Percentiles rank a stretch among this genome's conserved stretches.
Conservation (phyloP, 441 rosid species). For the Eruca vesicaria region DNA sequence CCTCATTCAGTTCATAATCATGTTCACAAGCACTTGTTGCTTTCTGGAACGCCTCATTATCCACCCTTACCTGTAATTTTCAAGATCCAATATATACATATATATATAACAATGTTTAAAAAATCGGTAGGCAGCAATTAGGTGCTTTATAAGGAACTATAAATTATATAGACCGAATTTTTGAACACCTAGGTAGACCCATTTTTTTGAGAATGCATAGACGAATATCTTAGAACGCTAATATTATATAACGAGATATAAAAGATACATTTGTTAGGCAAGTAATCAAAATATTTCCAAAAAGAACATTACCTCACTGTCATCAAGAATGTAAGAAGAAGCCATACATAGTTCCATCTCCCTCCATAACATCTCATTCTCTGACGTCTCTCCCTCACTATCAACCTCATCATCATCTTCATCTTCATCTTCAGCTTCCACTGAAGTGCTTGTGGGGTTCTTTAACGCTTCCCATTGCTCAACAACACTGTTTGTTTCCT, state of each 20-base stretch:
- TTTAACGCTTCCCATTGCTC: conserved; percentile 72
- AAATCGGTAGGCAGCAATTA: too few species aligned
- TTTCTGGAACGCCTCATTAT: conserved; percentile 43
- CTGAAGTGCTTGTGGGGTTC: conserved; percentile 31
- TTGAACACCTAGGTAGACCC: too few species aligned
- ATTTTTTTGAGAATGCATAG: too few species aligned
- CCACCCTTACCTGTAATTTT: conserved; percentile 53
- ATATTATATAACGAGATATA: background rate
- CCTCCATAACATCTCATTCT: conserved; percentile 74
- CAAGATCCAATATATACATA: background rate
- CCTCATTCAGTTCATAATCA: conserved; percentile 65
- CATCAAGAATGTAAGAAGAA: conserved; percentile 75
- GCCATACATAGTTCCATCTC: conserved; percentile 88
- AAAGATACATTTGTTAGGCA: background rate
- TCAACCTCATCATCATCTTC: conserved; percentile 30
- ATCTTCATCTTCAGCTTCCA: conserved; percentile 31
- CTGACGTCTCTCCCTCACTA: conserved; percentile 58
- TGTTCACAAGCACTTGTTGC: conserved; percentile 56
- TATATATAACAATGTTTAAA: too few species aligned
- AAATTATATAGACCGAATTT: too few species aligned
- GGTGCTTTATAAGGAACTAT: too few species aligned
- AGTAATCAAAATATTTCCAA: background rate
- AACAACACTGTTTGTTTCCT: conserved; percentile 45
- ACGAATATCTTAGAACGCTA: too few species aligned
- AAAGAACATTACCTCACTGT: conserved; percentile 56